These are phyloP conservation scores for Alopecurus myosuroides DNA, from an alignment of 176 grass and related monocot genomes.

Conservation along the genomic window DNA sequence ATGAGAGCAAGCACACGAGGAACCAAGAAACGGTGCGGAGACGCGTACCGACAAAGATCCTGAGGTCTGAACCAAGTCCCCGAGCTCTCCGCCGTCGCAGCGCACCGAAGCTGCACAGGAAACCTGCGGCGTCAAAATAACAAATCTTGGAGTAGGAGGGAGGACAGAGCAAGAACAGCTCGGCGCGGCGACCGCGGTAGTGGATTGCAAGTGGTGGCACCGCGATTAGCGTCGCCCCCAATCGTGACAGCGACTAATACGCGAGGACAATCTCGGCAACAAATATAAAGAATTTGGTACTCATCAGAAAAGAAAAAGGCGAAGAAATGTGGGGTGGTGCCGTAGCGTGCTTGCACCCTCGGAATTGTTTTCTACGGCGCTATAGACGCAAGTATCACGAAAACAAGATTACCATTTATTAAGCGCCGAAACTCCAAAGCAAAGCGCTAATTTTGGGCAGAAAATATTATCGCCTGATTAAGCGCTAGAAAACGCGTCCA, in stretches of 20 bases:
- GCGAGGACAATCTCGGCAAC: not conserved
- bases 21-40: slow-evolving; percentile 4
- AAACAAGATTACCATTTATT: too few species aligned
- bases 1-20: not conserved
- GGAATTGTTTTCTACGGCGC: too few species aligned
- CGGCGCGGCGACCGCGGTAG: slow-evolving; percentile 26
- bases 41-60: slow-evolving; percentile 21
- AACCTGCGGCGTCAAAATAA: slow-evolving; percentile 1
- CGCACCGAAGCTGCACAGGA: not conserved
- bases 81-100: slow-evolving; percentile 12
- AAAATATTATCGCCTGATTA: too few species aligned
- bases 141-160: slow-evolving; percentile 28
- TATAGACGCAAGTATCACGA: too few species aligned
- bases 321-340: too few species aligned
- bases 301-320: too few species aligned
- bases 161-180: slow-evolving; percentile 25
- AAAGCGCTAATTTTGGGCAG: too few species aligned
- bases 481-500: too few species aligned
- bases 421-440: too few species aligned
- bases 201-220: slow-evolving; percentile 41
- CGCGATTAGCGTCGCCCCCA: slow-evolving; percentile 2
- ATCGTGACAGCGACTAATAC: slow-evolving; percentile 50
- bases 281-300: not conserved
- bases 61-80: slow-evolving; percentile 7
- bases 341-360: too few species aligned